Percentiles rank a stretch among this genome's conserved stretches.
These are phyloP conservation scores for Psilocybe mexicana DNA, from an alignment of 1,284 basidiomycete genomes.

Conservation along the genomic window DNA sequence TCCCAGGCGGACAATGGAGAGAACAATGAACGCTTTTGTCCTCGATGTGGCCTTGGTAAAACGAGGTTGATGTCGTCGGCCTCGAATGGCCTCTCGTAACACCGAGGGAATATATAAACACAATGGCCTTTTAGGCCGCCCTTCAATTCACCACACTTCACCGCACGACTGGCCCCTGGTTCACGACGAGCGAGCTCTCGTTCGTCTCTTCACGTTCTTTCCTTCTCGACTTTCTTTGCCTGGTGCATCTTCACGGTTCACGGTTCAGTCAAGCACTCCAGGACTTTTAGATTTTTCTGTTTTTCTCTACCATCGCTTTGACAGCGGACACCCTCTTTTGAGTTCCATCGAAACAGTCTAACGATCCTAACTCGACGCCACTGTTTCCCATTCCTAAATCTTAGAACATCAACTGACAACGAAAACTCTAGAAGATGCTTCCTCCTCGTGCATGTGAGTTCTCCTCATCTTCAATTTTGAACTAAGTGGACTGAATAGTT, in stretches of 20 bases:
- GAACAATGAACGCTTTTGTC: constrained; percentile 21
- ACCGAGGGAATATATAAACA: constrained; percentile 15
- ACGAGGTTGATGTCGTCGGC: not conserved
- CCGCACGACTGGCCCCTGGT: not conserved
- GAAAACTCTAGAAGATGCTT: constrained; percentile 24
- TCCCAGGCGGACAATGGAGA: constrained; percentile 16
- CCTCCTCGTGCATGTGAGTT: constrained; percentile 38
- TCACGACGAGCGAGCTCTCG: not conserved
- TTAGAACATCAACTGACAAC: not conserved
- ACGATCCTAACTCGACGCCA: not conserved
- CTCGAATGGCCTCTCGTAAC: constrained; percentile 5
- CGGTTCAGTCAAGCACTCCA: not conserved
- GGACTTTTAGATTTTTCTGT: not conserved
- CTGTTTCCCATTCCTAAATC: not conserved
- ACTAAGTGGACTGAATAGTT: not conserved
- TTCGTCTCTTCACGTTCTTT: not conserved
- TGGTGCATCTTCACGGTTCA: constrained; percentile 12
- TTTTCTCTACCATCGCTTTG: constrained; percentile 11
- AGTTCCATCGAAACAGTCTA: not conserved
- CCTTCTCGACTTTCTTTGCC: constrained; percentile 13
- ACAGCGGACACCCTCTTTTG: constrained; percentile 10
- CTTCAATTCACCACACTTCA: constrained; percentile 1
- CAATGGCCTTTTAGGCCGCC: constrained; percentile 1
- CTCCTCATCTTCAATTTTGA: not conserved
- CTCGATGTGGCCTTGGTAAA: constrained; percentile 2